Conservation (phyloP, 169 alveolate species). For the Cyclospora cayetanensis region DNA sequence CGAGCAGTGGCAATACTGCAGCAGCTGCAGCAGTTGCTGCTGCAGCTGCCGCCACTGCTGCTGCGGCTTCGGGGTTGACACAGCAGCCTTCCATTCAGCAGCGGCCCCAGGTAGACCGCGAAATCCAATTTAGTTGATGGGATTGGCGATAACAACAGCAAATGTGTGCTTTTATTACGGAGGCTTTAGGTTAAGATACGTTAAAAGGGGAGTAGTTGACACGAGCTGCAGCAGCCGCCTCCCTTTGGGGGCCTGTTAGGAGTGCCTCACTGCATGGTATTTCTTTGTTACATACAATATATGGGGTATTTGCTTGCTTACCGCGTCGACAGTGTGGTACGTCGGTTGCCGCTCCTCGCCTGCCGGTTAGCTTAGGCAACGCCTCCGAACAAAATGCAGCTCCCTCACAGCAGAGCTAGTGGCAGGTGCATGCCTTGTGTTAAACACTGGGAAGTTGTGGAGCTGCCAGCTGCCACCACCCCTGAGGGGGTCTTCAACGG, state of each 20-base stretch:
- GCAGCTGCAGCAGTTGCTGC: conserved; percentile 54
- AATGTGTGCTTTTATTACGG: no score
- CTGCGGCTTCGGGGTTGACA: not conserved
- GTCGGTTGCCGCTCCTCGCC: no score
- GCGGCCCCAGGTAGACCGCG: not conserved
- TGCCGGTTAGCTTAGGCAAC: no score
- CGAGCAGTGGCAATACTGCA: not conserved
- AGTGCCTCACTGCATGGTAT: not conserved
- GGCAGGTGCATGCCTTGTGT: no score
- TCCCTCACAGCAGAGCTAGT: no score
- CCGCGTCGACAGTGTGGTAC: no score
- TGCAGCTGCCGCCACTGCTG: conserved; percentile 26
- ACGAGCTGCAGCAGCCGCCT: not conserved
- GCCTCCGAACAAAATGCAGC: no score
- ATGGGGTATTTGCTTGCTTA: no score
- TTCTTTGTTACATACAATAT: no score
- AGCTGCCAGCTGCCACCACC: no score
- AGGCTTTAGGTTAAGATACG: not conserved
- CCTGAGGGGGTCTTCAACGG: no score
- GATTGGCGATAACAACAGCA: not conserved
- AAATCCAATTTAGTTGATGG: not conserved
- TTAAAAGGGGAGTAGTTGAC: not conserved
- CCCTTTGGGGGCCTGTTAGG: not conserved
- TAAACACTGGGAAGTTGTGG: no score
- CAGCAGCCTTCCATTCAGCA: conserved; percentile 32